Evolutionary conservation across 805 yeast genomes (phyloP).

Genomic region (Nakazawaea holstii): DNA sequence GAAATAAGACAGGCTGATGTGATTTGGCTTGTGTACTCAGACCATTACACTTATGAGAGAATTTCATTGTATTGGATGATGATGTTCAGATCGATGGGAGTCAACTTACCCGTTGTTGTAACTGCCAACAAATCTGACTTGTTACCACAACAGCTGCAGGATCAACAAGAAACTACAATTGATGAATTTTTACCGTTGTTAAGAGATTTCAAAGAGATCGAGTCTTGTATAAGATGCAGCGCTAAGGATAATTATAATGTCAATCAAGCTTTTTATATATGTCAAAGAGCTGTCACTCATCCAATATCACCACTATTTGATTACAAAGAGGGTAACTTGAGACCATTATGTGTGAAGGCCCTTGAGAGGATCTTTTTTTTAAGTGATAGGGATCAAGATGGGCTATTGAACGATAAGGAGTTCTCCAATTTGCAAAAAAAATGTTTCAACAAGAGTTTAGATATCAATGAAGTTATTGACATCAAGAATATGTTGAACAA

Average conservation of each 20-base stretch:
- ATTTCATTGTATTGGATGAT: constrained; percentile 94
- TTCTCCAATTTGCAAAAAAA: constrained; percentile 62
- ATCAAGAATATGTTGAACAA: constrained; percentile 31
- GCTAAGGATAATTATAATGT: constrained; percentile 83
- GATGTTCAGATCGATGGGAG: constrained; percentile 85
- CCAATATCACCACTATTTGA: constrained; percentile 93
- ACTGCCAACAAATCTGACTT: constrained; percentile 78
- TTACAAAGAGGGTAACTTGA: constrained; percentile 79
- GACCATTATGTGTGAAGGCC: constrained; percentile 73
- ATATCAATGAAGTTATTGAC: constrained; percentile 40
- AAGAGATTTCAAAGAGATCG: constrained; percentile 90
- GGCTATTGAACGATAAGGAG: constrained; percentile 67
- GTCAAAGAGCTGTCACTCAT: constrained; percentile 88
- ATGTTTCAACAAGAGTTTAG: constrained; percentile 59
- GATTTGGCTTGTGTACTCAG: constrained; percentile 90
- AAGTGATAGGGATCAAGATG: constrained; percentile 90
- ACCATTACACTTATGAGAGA: constrained; percentile 91
- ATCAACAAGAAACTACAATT: constrained; percentile 33
- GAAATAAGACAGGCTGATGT: constrained; percentile 86
- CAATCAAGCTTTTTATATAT: constrained; percentile 86
- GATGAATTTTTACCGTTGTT: constrained; percentile 85
- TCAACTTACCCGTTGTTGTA: constrained; percentile 86
- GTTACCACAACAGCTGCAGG: constrained; percentile 27
- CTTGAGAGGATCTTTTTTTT: constrained; percentile 76
- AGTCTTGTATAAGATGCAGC: constrained; percentile 83